Percentiles rank a stretch among this genome's conserved stretches.
Conservation (phyloP, 106 monocot genomes). For the Dioscorea alata region DNA sequence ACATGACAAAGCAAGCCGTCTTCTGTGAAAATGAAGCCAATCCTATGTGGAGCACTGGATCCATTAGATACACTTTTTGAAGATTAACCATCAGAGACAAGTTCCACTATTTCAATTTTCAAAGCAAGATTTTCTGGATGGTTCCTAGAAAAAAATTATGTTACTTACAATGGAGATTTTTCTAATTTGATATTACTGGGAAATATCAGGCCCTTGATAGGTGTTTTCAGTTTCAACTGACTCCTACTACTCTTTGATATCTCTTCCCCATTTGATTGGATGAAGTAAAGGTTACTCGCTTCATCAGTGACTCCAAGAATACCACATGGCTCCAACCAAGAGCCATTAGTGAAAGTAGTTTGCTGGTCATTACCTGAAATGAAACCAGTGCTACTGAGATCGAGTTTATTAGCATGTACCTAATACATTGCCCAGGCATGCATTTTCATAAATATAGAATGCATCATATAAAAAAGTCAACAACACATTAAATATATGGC, state of each 20-base stretch:
- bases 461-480: too few relatives aligned
- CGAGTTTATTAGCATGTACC: too few relatives aligned
- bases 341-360: slow-evolving; percentile 51
- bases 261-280: slow-evolving; percentile 70
- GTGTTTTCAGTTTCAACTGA: slow-evolving; percentile 49
- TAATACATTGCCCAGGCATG: too few relatives aligned
- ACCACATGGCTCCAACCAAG: slow-evolving; percentile 77
- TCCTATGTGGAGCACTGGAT: slow-evolving; percentile 22
- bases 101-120: too few relatives aligned
- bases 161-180: slow-evolving; percentile 38
- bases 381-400: background rate
- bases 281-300: slow-evolving; percentile 48
- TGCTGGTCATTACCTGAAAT: slow-evolving; percentile 50
- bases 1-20: slow-evolving; percentile 63
- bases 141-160: background rate
- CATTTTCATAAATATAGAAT: too few relatives aligned
- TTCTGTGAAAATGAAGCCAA: slow-evolving; percentile 50
- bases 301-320: slow-evolving; percentile 75
- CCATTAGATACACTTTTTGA: too few relatives aligned
- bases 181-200: slow-evolving; percentile 34
- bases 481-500: too few relatives aligned
- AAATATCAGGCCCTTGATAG: slow-evolving; percentile 49
- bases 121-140: too few relatives aligned
- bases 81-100: too few relatives aligned
- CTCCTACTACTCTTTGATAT: slow-evolving; percentile 46